Conservation (phyloP, 805 yeast genomes). For the Clavispora asparagi region DNA sequence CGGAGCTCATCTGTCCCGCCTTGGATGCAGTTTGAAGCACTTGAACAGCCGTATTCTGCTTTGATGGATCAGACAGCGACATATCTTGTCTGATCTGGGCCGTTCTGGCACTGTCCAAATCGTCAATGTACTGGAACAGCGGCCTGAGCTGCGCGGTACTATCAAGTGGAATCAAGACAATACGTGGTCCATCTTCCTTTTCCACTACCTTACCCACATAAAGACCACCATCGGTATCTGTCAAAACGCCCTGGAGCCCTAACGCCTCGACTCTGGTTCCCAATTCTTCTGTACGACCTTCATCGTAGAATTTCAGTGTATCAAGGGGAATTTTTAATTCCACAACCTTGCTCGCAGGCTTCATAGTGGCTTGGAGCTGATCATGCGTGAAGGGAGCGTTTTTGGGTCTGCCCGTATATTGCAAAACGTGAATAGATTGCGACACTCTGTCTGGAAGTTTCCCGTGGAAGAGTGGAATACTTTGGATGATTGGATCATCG, state of each 20-base stretch:
- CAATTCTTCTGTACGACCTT: conserved; percentile 61
- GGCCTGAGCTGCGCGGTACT: conserved; percentile 78
- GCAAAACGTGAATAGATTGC: conserved; percentile 34
- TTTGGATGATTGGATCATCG: conserved; percentile 37
- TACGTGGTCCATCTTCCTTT: conserved; percentile 24
- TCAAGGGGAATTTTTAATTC: conserved; percentile 77
- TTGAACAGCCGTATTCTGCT: conserved; percentile 26
- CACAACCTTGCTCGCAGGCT: conserved; percentile 56
- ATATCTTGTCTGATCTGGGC: conserved; percentile 34
- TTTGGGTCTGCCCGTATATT: conserved; percentile 44
- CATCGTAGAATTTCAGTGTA: conserved; percentile 63
- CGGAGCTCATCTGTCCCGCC: conserved; percentile 16
- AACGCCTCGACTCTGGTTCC: conserved; percentile 52
- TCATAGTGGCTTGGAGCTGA: conserved; percentile 45
- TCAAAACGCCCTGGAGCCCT: conserved; percentile 65
- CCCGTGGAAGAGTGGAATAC: conserved; percentile 32
- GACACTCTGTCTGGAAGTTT: conserved; percentile 16
- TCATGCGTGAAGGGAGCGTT: conserved; percentile 32
- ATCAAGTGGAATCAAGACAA: conserved; percentile 62
- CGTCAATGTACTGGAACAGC: conserved; percentile 73
- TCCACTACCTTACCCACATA: conserved; percentile 29
- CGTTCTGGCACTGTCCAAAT: conserved; percentile 41
- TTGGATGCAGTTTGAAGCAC: conserved; percentile 39
- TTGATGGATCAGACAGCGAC: conserved; percentile 13
- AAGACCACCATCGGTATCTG: conserved; percentile 43